phyloP scores from a whole-genome alignment of 768 basidiomycete genomes.

The Crepidotus variabilis region DNA sequence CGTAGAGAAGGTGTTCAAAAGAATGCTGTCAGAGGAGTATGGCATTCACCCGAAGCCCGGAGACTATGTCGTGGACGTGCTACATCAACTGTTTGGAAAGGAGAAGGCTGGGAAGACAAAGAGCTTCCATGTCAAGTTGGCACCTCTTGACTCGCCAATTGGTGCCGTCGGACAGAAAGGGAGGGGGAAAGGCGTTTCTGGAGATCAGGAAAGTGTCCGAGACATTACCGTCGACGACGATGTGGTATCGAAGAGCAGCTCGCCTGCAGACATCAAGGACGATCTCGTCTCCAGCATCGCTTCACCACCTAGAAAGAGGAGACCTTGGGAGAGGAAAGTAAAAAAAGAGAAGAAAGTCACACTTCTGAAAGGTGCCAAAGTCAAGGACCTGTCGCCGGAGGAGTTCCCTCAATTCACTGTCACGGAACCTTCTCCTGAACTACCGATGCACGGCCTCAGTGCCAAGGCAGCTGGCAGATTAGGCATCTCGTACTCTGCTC shows the following conservation, averaged over 20 bases:
- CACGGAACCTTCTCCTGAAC: background rate
- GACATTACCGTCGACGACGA: background rate
- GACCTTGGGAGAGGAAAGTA: background rate
- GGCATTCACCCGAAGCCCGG: slow-evolving; percentile 50
- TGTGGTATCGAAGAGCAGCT: slow-evolving; percentile 1
- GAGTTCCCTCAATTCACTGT: background rate
- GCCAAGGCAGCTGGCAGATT: slow-evolving; percentile 39
- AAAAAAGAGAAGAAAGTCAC: background rate
- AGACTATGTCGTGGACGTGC: slow-evolving; percentile 39
- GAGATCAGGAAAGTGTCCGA: background rate
- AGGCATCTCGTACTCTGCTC: slow-evolving; percentile 32
- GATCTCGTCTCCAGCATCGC: background rate
- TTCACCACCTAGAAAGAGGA: background rate
- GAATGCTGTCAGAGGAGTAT: slow-evolving; percentile 53
- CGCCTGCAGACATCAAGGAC: background rate
- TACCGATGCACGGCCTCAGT: slow-evolving; percentile 20
- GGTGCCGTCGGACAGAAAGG: slow-evolving; percentile 1
- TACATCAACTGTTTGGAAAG: slow-evolving; percentile 50
- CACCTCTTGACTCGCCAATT: slow-evolving; percentile 39
- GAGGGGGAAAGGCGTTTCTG: slow-evolving; percentile 1
- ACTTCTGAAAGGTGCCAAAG: background rate
- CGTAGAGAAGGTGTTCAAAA: slow-evolving; percentile 55
- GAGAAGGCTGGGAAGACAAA: slow-evolving; percentile 38
- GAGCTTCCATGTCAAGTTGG: slow-evolving; percentile 54
- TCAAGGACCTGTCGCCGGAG: background rate